Evolutionary conservation across 2,329 filamentous ascomycete genomes (phyloP).

Genomic region (Pseudogymnoascus destructans): DNA sequence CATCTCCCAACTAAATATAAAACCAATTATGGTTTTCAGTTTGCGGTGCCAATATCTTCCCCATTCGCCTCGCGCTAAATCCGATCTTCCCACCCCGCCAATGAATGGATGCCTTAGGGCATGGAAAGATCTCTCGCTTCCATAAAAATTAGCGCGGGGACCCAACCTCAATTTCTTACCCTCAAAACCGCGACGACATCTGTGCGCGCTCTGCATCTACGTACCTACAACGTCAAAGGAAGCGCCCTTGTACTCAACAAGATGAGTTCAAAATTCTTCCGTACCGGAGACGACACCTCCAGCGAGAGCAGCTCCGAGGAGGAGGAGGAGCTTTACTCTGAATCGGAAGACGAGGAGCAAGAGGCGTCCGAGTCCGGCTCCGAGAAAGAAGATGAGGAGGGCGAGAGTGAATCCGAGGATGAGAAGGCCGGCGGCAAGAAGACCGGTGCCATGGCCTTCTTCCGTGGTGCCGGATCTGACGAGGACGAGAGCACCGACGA

Average conservation of each 20-base stretch:
- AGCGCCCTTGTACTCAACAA: slow-evolving; percentile 9
- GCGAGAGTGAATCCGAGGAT: slow-evolving; percentile 45
- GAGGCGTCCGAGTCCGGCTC: slow-evolving; percentile 30
- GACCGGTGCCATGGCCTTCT: slow-evolving; percentile 68
- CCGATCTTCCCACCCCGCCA: slow-evolving; percentile 1
- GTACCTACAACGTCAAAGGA: slow-evolving; percentile 9
- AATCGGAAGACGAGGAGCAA: slow-evolving; percentile 53
- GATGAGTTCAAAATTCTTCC: slow-evolving; percentile 10
- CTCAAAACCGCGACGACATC: slow-evolving; percentile 8
- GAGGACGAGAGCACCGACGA: slow-evolving; percentile 76
- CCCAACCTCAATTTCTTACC: slow-evolving; percentile 9
- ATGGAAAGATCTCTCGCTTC: slow-evolving; percentile 10
- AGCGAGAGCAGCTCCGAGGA: slow-evolving; percentile 85
- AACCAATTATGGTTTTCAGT: not conserved
- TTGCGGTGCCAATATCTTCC: not conserved
- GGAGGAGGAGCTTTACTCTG: slow-evolving; percentile 86
- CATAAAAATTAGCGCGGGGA: slow-evolving; percentile 10
- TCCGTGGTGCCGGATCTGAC: slow-evolving; percentile 58
- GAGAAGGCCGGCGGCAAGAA: slow-evolving; percentile 46
- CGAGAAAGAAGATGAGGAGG: slow-evolving; percentile 39
- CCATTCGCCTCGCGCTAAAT: slow-evolving; percentile 4
- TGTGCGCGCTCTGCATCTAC: slow-evolving; percentile 7
- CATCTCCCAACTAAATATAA: not conserved
- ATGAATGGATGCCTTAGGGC: slow-evolving; percentile 9
- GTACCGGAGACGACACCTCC: slow-evolving; percentile 56